Evolutionary conservation across 2,329 filamentous ascomycete genomes (phyloP), one percentile per base, ranked within the genome.

Genomic region (Fusarium sp.): DNA sequence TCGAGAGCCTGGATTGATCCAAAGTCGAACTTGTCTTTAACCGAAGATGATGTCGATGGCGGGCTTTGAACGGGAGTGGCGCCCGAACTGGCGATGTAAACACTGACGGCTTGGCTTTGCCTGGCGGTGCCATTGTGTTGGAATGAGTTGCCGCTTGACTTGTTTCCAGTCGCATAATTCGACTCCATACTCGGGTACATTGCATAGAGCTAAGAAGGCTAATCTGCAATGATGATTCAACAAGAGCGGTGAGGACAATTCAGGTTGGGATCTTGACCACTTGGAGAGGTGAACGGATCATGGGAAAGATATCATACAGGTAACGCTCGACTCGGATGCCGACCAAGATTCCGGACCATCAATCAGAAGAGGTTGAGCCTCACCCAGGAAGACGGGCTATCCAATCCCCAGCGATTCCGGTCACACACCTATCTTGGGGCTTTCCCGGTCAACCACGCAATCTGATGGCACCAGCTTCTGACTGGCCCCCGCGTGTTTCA

Each of bases 71-170:
- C 3, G 2, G 35, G 6, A 13, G 14, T 63, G 4, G 23, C 6
- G 30, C 41, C 1, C 14, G 6, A 16, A 25, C 52, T 32, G 25
- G 13, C 6, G 1, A 52, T 9, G 14, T 34, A 4, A 14, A 35
- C 7, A 2, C 35, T 37, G 13, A 35, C 13, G 2, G 8, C 23
- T 20, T 60, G 41, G 2, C 9, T 32, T 20, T 60, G 41, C 7
- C 56, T 56, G n/a, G 52, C n/a, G 32, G 34, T 25, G 45, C 64
- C 64, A 20, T 67, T 67, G 37, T 37, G 7, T 14, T 67, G 64
- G 4, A 20, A 32, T 20, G 64, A 45, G 37, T 6, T 16, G 35
- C 56, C 27, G 14, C 37, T 37, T 35, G 58, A 34, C 37, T 67
- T 37, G 35, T 64, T 67, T 18, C 20, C 58, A 32, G 58, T 45